These are phyloP conservation scores for Metschnikowia matae DNA, from an alignment of 805 yeast species.

Conservation along the genomic window DNA sequence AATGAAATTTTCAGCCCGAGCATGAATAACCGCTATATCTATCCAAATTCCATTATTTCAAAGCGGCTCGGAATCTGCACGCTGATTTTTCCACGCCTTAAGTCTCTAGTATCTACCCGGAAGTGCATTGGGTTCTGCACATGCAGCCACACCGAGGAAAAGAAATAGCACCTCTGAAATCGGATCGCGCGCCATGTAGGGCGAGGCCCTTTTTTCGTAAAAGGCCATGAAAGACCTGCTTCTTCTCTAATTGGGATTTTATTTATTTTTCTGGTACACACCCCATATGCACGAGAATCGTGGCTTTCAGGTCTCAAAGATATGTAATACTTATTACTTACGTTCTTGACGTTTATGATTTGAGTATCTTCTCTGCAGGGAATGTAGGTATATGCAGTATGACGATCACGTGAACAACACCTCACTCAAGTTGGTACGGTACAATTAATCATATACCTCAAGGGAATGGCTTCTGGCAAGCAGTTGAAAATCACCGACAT, in stretches of 20 bases:
- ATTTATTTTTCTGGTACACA: no score
- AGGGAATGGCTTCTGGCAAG: neutral
- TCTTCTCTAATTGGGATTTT: no score
- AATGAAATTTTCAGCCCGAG: no score
- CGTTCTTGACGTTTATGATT: neutral
- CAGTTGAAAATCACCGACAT: slow-evolving; percentile 7
- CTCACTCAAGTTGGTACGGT: neutral
- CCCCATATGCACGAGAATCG: no score
- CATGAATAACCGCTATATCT: neutral
- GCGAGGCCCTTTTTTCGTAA: neutral
- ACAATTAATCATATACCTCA: neutral
- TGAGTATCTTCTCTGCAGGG: neutral
- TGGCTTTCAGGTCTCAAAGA: no score
- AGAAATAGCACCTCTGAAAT: neutral
- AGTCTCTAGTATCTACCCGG: neutral
- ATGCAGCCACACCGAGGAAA: neutral
- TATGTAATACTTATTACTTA: neutral
- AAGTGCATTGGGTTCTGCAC: neutral
- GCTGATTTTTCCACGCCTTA: neutral
- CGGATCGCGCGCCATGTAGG: neutral
- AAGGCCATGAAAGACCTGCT: no score
- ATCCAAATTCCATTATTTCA: neutral
- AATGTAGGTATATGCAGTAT: neutral
- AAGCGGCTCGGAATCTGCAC: neutral
- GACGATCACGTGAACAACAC: neutral